These are phyloP conservation scores for Gaeumannomyces tritici DNA, from an alignment of 2,329 filamentous ascomycete species.

Conservation along the genomic window DNA sequence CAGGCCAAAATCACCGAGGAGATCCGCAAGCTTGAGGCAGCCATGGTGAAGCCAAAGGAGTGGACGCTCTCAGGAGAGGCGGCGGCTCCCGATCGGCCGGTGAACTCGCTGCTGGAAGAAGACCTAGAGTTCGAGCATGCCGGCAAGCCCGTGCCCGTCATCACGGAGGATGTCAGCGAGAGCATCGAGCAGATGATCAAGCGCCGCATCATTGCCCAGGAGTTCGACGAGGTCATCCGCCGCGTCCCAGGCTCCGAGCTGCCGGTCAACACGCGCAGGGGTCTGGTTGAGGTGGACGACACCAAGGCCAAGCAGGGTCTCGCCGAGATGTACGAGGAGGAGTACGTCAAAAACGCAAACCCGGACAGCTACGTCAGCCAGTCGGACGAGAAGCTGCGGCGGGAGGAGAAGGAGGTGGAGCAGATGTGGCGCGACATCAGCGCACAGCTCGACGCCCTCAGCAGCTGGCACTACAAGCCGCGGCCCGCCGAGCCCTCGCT, in stretches of 20 bases:
- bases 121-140: conserved; percentile 93
- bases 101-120: conserved; percentile 89
- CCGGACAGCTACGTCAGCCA: conserved; percentile 71
- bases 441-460: conserved; percentile 76
- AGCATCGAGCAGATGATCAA: conserved; percentile 92
- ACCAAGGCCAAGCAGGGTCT: conserved; percentile 79
- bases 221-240: conserved; percentile 86
- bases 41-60: conserved; percentile 78
- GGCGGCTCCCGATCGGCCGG: conserved; percentile 66
- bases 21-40: conserved; percentile 83
- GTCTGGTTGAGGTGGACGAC: conserved; percentile 75
- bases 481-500: conserved; percentile 74
- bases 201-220: conserved; percentile 75
- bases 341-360: conserved; percentile 71
- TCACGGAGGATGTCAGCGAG: conserved; percentile 84
- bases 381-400: conserved; percentile 70
- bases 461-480: conserved; percentile 92
- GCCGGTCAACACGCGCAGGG: conserved; percentile 53
- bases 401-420: conserved; percentile 76
- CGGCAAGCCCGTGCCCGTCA: conserved; percentile 89
- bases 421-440: conserved; percentile 74
- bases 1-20: conserved; percentile 81
- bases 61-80: conserved; percentile 91
- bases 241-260: conserved; percentile 67
- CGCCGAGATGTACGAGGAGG: conserved; percentile 89